A percentile compares a stretch with the other conserved stretches of the same genome.
These are phyloP conservation scores for Jaapia argillacea DNA, from an alignment of 768 basidiomycete genomes.

Conservation along the genomic window DNA sequence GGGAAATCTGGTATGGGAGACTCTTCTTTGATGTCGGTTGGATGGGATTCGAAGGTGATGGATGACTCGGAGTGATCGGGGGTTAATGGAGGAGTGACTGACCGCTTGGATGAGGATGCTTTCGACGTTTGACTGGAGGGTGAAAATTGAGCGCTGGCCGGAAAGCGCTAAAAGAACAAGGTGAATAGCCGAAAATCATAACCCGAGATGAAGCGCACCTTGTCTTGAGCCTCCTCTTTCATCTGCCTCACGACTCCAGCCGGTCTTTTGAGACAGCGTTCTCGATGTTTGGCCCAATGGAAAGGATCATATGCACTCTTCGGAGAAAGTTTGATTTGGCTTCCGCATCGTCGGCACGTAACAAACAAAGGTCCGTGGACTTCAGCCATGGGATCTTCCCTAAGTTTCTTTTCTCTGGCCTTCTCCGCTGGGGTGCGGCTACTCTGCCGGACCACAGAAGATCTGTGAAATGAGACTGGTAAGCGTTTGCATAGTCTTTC, in stretches of 20 bases:
- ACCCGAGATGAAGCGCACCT: constrained; percentile 2
- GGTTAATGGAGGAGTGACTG: constrained; percentile 25
- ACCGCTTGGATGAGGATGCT: constrained; percentile 15
- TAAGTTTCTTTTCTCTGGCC: constrained; percentile 39
- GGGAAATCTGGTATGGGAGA: constrained; percentile 13
- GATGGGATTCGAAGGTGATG: constrained; percentile 1
- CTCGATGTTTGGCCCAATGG: constrained; percentile 59
- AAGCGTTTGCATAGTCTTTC: too few species aligned
- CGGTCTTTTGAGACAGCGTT: constrained; percentile 43
- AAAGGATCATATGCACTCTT: constrained; percentile 59
- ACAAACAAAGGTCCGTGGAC: constrained; percentile 42
- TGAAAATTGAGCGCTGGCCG: constrained; percentile 4
- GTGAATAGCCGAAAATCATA: too few species aligned
- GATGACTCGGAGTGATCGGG: constrained; percentile 21
- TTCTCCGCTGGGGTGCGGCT: constrained; percentile 27
- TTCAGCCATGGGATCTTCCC: constrained; percentile 41
- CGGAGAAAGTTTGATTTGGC: constrained; percentile 51
- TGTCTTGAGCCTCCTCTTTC: constrained; percentile 3
- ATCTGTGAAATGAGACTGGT: too few species aligned
- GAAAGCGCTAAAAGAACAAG: constrained; percentile 1
- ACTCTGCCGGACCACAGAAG: background rate
- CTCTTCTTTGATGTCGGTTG: constrained; percentile 14
- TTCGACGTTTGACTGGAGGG: constrained; percentile 12
- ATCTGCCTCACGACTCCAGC: constrained; percentile 11
- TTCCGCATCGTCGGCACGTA: constrained; percentile 44